Percentiles rank a stretch among this genome's conserved stretches.
phyloP scores from a whole-genome alignment of 1,284 basidiomycete genomes.

The Heliocybe sulcata region DNA sequence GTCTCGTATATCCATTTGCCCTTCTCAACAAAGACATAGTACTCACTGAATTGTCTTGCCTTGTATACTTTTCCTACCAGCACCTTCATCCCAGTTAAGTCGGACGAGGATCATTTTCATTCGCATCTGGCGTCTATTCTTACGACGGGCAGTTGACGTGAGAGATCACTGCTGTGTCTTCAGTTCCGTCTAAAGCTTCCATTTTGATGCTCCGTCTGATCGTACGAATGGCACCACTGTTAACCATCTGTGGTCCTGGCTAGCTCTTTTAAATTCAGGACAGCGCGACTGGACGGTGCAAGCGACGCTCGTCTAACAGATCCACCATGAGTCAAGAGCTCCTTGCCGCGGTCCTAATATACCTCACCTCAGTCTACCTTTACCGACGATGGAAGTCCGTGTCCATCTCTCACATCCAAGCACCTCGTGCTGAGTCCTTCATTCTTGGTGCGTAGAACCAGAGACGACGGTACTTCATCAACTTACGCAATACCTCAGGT shows the following conservation, averaged over 20 bases:
- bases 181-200: neutral
- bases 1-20: too few species aligned
- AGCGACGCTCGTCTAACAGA: neutral
- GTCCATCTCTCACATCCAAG: neutral
- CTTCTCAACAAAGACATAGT: too few species aligned
- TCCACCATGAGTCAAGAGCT: neutral
- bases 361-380: neutral
- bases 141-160: too few species aligned
- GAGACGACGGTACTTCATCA: neutral
- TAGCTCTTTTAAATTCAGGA: too few species aligned
- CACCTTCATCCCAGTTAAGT: too few species aligned
- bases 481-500: slow-evolving; percentile 22
- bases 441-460: neutral
- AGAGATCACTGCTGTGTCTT: neutral
- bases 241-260: too few species aligned
- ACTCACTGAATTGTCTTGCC: too few species aligned
- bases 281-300: neutral
- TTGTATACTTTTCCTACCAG: too few species aligned
- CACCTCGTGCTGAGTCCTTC: neutral
- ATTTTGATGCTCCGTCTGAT: neutral
- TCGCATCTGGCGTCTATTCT: too few species aligned
- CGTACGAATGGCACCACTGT: neutral
- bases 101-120: too few species aligned
- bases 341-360: neutral
- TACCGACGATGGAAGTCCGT: neutral